Evolutionary conservation across 495 filamentous ascomycete species (phyloP), one percentile per base, ranked within the genome.

Genomic region (Tuber brumale): DNA sequence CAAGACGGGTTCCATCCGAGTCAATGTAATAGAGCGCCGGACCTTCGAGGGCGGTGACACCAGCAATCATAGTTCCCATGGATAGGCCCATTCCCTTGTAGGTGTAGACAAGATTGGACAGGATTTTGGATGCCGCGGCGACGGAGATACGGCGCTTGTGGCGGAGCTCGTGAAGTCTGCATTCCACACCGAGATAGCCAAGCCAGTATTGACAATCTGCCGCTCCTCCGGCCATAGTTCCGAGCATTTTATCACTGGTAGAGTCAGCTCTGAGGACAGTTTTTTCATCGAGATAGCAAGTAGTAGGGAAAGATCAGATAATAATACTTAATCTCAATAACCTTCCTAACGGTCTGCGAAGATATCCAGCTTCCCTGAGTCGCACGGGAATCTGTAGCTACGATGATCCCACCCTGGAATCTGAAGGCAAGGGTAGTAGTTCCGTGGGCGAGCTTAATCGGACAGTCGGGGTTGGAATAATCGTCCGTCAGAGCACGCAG

Each of bases 141-240:
- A 99, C 95, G 71, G 92, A 93, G 86, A 99, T 99, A 81, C 95
- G 93, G 84, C 94, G 95, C 87, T 98, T 98, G 88, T 98, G 95
- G 76, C 95, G 93, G 81, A 99, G 95, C 87, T 99, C 95, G 86
- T 98, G 95, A 77, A 99, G 92, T 72, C 95, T 95, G 86, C 95
- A 99, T 87, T 98, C 94, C 91, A 98, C 96, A 76, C 95, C 95
- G 79, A 99, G 88, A 88, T 97, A 99, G 83, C 93, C 93, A 80
- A 99, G 91, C 95, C 95, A 99, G 88, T 97, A 98, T 90, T 98
- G 95, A 86, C 95, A 99, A 87, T 99, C 95, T 82, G 95, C 95
- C 82, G 95, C 95, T 86, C 96, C 96, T 84, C 95, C 95, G 76
- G 95, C 95, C 95, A 99, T 97, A 76, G 95, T 99, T 69, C 96